These are phyloP conservation scores for Aristolochia contorta DNA, from an alignment of 164 flowering plant genomes.

Conservation along the genomic window DNA sequence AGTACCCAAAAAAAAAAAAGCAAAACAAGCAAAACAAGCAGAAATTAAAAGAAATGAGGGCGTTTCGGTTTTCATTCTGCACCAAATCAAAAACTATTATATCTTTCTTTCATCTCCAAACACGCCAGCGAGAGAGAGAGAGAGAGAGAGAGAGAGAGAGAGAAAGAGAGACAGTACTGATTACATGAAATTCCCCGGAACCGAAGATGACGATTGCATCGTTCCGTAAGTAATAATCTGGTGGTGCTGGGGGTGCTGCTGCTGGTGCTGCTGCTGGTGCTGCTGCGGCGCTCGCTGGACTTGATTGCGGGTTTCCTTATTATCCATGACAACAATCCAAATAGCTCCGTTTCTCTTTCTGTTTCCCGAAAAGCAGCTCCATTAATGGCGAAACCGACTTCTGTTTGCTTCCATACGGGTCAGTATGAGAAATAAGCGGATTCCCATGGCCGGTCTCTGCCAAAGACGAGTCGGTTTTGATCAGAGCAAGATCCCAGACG, in stretches of 20 bases:
- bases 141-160: no score
- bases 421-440: constrained; percentile 7
- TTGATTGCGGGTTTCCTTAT: constrained; percentile 15
- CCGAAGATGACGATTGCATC: constrained; percentile 42
- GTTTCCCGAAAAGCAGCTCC: constrained; percentile 18
- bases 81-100: background rate
- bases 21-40: background rate
- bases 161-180: no score
- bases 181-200: constrained; percentile 58
- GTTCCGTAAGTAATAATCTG: constrained; percentile 48
- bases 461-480: constrained; percentile 21
- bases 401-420: constrained; percentile 5
- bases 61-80: background rate
- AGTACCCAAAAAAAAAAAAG: constrained; percentile 7
- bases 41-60: background rate
- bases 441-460: constrained; percentile 11
- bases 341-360: constrained; percentile 5
- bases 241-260: constrained; percentile 11
- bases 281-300: constrained; percentile 4
- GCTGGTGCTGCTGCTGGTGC: constrained; percentile 9
- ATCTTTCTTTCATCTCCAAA: background rate
- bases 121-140: no score
- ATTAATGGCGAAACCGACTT: constrained; percentile 30
- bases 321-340: constrained; percentile 30
- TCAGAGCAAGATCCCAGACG: constrained; percentile 2